These are phyloP conservation scores for Leptoxyphium fumago DNA, from an alignment of 2,329 filamentous ascomycete species.

Conservation along the genomic window DNA sequence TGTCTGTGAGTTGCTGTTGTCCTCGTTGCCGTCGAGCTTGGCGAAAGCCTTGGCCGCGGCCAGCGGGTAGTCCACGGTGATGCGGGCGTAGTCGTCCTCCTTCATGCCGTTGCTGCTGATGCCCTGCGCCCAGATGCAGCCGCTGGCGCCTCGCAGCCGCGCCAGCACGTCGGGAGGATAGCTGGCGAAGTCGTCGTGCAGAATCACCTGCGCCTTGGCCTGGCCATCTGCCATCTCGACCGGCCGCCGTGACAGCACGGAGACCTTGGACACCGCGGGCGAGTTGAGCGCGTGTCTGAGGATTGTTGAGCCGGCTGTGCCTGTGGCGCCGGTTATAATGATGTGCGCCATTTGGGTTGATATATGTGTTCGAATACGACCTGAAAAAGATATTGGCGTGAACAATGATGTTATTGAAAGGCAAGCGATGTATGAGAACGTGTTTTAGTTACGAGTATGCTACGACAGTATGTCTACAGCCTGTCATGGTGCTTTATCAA, in stretches of 20 bases:
- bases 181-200: slow-evolving; percentile 50
- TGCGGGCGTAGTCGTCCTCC: slow-evolving; percentile 39
- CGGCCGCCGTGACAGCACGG: slow-evolving; percentile 51
- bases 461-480: too few relatives aligned
- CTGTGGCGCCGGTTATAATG: slow-evolving; percentile 31
- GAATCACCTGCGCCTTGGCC: slow-evolving; percentile 48
- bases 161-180: slow-evolving; percentile 45
- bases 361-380: background rate
- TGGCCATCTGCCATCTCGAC: slow-evolving; percentile 49
- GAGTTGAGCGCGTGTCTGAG: slow-evolving; percentile 23
- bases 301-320: slow-evolving; percentile 25
- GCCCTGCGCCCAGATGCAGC: slow-evolving; percentile 62
- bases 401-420: too few relatives aligned
- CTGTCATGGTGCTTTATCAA: too few relatives aligned
- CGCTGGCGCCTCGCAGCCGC: slow-evolving; percentile 48
- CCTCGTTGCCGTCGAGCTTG: slow-evolving; percentile 34
- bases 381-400: too few relatives aligned
- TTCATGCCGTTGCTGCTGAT: slow-evolving; percentile 28
- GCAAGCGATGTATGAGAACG: too few relatives aligned
- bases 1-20: slow-evolving; percentile 11
- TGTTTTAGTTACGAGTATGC: too few relatives aligned
- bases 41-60: slow-evolving; percentile 48
- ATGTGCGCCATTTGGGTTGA: slow-evolving; percentile 19
- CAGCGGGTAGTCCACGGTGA: slow-evolving; percentile 53
- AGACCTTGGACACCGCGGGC: slow-evolving; percentile 45